These are phyloP conservation scores for Taphrina pruni DNA, from an alignment of 1,139 yeast genomes.

Conservation along the genomic window DNA sequence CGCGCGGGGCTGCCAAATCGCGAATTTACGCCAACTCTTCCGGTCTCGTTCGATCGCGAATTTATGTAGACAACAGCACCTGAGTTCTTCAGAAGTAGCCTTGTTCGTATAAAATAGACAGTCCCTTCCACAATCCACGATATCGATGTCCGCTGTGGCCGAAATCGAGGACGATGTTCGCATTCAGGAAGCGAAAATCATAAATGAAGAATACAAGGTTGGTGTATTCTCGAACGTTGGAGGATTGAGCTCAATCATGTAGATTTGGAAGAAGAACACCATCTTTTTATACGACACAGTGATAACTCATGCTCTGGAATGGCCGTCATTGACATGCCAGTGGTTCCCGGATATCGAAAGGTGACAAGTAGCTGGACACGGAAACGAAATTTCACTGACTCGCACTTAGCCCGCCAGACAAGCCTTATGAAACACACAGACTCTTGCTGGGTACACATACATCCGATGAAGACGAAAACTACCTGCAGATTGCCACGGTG, in stretches of 20 bases:
- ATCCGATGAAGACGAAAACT: slow-evolving; percentile 77
- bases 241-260: not conserved
- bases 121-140: no score
- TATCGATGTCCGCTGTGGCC: slow-evolving; percentile 1
- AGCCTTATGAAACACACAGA: slow-evolving; percentile 49
- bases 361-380: slow-evolving; percentile 18
- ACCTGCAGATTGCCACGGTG: slow-evolving; percentile 74
- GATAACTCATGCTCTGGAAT: slow-evolving; percentile 68
- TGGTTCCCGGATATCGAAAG: slow-evolving; percentile 56
- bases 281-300: slow-evolving; percentile 83
- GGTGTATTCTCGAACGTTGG: not conserved
- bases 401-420: slow-evolving; percentile 44
- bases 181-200: slow-evolving; percentile 22
- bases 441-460: slow-evolving; percentile 86
- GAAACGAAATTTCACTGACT: not conserved
- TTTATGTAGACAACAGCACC: no score
- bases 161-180: slow-evolving; percentile 31
- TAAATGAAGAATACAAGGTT: slow-evolving; percentile 36
- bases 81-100: no score
- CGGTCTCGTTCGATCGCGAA: not conserved
- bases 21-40: slow-evolving; percentile 17
- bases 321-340: slow-evolving; percentile 60
- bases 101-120: no score
- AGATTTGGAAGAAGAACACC: slow-evolving; percentile 95
- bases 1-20: slow-evolving; percentile 12